Percentiles rank a stretch among this genome's conserved stretches.
Conservation (phyloP, 2,329 filamentous ascomycete species). For the Fusarium verrucosum region DNA sequence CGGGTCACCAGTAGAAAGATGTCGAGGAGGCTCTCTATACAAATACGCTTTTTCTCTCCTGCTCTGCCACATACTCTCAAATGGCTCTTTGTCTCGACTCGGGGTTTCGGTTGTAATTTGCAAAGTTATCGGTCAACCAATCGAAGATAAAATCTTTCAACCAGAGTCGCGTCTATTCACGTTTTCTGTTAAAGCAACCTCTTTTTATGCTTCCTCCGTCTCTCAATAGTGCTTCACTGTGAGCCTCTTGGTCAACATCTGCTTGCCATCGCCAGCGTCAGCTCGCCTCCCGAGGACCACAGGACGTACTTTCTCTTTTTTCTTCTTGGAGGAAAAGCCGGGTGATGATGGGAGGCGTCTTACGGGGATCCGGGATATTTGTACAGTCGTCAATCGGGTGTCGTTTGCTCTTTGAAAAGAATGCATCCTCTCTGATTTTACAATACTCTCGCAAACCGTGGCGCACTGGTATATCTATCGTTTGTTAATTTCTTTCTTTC, state of each 20-base stretch:
- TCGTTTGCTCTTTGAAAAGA: conserved; percentile 46
- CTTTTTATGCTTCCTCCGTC: conserved; percentile 39
- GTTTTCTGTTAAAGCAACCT: conserved; percentile 42
- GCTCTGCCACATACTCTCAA: conserved; percentile 54
- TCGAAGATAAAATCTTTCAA: conserved; percentile 62
- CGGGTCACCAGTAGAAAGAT: conserved; percentile 67
- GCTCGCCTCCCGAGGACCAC: conserved; percentile 39
- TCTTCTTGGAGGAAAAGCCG: conserved; percentile 44
- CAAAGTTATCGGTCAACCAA: conserved; percentile 64
- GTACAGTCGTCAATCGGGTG: conserved; percentile 44
- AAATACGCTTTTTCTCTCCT: conserved; percentile 49
- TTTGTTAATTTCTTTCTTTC: conserved; percentile 22
- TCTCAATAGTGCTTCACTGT: conserved; percentile 46
- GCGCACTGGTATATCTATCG: conserved; percentile 35
- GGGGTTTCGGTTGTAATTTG: conserved; percentile 67
- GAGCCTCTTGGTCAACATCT: conserved; percentile 42
- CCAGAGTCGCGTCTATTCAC: conserved; percentile 46
- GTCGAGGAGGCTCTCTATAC: conserved; percentile 48
- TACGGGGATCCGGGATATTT: conserved; percentile 45
- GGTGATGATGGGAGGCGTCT: conserved; percentile 47
- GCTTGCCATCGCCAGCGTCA: conserved; percentile 35
- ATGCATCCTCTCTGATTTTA: conserved; percentile 42
- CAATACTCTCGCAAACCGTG: conserved; percentile 35
- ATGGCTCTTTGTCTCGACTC: conserved; percentile 54
- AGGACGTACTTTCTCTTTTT: conserved; percentile 44